Evolutionary conservation across 148 eudicot species (phyloP), one percentile per base, ranked within the genome.

Genomic region (Camellia granthamiana): DNA sequence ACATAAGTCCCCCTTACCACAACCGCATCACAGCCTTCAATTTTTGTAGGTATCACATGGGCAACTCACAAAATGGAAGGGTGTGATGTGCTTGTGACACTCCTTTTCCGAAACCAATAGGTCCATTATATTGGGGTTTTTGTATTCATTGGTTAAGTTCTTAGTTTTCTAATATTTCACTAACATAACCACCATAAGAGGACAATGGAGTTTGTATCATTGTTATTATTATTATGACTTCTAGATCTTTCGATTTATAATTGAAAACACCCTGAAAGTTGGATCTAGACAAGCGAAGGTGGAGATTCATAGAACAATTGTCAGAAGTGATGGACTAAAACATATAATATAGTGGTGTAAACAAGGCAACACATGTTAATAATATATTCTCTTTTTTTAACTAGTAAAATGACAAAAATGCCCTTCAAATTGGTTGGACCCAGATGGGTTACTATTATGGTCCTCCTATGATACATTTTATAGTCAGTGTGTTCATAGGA

Each of bases 201-300:
- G 66, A 75, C 23, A 56, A 15, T 30, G 12, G 23, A 75, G 38
- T 63, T 69, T 68, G 54, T 7, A 49, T 10, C 30, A 21, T 44
- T 76, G 44, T 76, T 61, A 61, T 43, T 44, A 23, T 55, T 23
- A 65, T 8, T 44, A 30, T 65, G 11, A 7, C 42, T 6, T 7
- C 30, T 54, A 55, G 7, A 6, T 8, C 49, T 56, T n/a, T 12
- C 19, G 13, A 75, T 44, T 42, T 18, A 38, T 18, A 64, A 18
- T 51, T 70, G 65, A 72, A 72, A 63, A 75, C 54, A 19, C 11
- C 78, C n/a, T 63, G 72, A 60, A 44, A 63, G 14, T 38, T 56
- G 74, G 69, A 72, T 74, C 56, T 46, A 19, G 15, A 61, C 7
- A 59, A 21, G 46, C 30, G 41, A 9, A 41, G 65, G 65, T 38